Evolutionary conservation across 768 basidiomycete species (phyloP), one percentile per base, ranked within the genome.

Genomic region (Candolleomyces eurysporus): DNA sequence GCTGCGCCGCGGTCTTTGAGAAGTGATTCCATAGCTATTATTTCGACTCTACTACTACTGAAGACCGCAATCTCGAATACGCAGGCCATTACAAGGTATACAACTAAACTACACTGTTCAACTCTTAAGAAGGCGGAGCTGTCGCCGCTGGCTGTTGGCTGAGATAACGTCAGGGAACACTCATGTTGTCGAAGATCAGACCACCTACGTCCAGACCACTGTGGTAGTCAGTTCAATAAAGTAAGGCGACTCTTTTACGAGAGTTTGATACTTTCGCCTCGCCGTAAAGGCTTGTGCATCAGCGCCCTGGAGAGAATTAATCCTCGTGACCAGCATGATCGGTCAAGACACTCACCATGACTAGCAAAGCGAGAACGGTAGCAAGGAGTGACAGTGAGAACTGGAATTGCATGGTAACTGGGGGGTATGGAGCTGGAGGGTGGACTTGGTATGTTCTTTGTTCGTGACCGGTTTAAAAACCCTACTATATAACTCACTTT

Each of bases 221-320:
- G 69, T 70, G 8, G 62, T 65, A 7, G 69, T 70, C 22, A 8
- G 46, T 48, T 67, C 67, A 4, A 72, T 63, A 11, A 72, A 49
- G 63, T 62, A 70, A 13, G 69, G 71, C 13, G 67, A 63, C 36
- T 68, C 43, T 26, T 61, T 50, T 13, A 68, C 57, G 6, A 69
- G 52, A 6, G 64, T 62, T 43, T 68, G 68, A 36, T 52, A 58
- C 17, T 69, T 58, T 51, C 59, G 52, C 40, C 60, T 56, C 5
- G 64, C 71, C 5, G 67, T 68, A 46, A 69, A 42, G n/a, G 68
- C 59, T 45, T 62, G 59, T 32, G 43, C 58, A 0, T 57, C 70
- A 7, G 76, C 31, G 36, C 50, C 45, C 16, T 36, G 58, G n/a
- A 40, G 36, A n/a, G 8, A n/a, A 40, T 13, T 22, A 17, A 19